These are phyloP conservation scores for Pseudopithomyces chartarum DNA, from an alignment of 2,329 filamentous ascomycete genomes.

Conservation along the genomic window DNA sequence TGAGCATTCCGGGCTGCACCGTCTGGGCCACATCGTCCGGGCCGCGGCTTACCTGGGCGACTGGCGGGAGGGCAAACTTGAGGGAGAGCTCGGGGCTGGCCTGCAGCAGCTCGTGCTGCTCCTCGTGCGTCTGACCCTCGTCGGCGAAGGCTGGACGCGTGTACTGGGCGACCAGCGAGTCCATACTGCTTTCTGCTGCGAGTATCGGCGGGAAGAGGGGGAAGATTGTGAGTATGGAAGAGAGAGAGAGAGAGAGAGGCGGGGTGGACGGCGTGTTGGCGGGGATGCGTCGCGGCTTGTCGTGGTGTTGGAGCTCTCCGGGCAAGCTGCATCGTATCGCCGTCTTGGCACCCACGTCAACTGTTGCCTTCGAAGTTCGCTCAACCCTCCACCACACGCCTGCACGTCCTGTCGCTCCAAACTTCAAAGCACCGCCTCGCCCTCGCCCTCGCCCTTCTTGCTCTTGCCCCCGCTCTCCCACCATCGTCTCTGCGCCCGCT, in stretches of 20 bases:
- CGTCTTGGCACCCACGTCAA: slow-evolving; percentile 23
- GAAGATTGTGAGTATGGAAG: neutral
- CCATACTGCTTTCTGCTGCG: slow-evolving; percentile 63
- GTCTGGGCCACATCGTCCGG: too few species aligned
- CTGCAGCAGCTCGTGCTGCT: slow-evolving; percentile 72
- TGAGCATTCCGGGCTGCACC: slow-evolving; percentile 5
- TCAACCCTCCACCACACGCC: too few species aligned
- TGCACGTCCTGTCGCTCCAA: too few species aligned
- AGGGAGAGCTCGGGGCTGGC: slow-evolving; percentile 78
- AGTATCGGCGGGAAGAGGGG: neutral
- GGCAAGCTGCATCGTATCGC: slow-evolving; percentile 23
- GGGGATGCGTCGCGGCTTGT: slow-evolving; percentile 11
- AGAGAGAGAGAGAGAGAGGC: neutral
- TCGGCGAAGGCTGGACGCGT: slow-evolving; percentile 76
- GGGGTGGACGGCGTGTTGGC: neutral
- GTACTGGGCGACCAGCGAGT: slow-evolving; percentile 91
- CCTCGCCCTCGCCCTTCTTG: too few species aligned
- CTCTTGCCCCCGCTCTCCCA: neutral
- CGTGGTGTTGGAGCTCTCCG: slow-evolving; percentile 27
- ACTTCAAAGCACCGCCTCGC: neutral
- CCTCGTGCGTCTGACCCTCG: slow-evolving; percentile 74
- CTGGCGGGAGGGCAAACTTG: slow-evolving; percentile 92
- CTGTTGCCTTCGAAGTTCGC: slow-evolving; percentile 31
- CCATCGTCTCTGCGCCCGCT: neutral
- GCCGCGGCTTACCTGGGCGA: slow-evolving; percentile 73